Percentiles rank a stretch among this genome's conserved stretches.
phyloP scores from a whole-genome alignment of 148 eudicot genomes.

The Rhododendron ferrugineum region DNA sequence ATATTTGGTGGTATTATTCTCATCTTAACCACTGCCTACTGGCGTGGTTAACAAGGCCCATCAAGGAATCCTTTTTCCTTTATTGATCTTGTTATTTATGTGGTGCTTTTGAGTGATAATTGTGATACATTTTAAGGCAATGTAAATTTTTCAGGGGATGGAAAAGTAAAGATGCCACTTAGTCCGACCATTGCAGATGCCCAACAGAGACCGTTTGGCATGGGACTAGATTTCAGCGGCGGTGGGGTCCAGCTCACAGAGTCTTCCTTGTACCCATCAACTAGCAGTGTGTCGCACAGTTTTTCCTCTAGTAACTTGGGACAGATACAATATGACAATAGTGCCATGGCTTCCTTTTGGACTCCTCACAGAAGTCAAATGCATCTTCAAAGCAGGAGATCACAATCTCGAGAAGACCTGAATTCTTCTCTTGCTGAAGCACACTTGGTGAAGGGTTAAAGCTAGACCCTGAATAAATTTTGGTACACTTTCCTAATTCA shows the following conservation, averaged over 20 bases:
- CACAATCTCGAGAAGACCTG: constrained; percentile 95
- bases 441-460: constrained; percentile 50
- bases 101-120: not conserved
- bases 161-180: constrained; percentile 75
- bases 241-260: constrained; percentile 67
- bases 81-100: not conserved
- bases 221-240: constrained; percentile 40
- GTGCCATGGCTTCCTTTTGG: constrained; percentile 54
- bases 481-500: constrained; percentile 5
- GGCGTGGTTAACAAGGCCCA: not conserved
- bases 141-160: constrained; percentile 52
- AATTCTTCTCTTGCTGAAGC: constrained; percentile 67
- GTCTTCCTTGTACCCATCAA: constrained; percentile 50
- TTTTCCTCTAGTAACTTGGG: constrained; percentile 84
- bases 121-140: constrained; percentile 1
- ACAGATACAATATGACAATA: constrained; percentile 73
- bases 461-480: constrained; percentile 5
- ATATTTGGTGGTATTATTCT: not conserved
- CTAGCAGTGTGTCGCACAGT: constrained; percentile 77
- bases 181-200: constrained; percentile 70
- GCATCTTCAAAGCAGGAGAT: constrained; percentile 90
- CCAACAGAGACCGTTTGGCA: constrained; percentile 55
- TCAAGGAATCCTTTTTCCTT: not conserved
- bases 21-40: not conserved
- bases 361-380: constrained; percentile 72